phyloP scores from a whole-genome alignment of 345 rosid species.

The Syzygium jambos region DNA sequence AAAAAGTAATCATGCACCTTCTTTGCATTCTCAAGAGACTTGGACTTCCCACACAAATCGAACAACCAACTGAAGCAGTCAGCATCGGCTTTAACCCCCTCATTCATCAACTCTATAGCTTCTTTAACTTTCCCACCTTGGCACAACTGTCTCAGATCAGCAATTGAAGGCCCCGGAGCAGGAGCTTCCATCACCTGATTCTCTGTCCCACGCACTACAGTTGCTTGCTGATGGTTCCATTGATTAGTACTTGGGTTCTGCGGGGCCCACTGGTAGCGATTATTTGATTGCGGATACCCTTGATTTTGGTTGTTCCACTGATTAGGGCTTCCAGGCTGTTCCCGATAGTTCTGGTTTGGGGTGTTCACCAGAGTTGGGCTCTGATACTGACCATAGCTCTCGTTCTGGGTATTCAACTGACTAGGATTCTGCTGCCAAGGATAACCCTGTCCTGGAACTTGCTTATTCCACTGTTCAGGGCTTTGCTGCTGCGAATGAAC shows the following conservation, averaged over 20 bases:
- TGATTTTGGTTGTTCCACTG: constrained; percentile 23
- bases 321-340: constrained; percentile 12
- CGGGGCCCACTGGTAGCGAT: constrained; percentile 25
- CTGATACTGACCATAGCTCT: background rate
- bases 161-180: constrained; percentile 2
- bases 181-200: background rate
- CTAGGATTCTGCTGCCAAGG: background rate
- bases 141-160: constrained; percentile 23
- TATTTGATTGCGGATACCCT: constrained; percentile 19
- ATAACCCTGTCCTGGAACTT: constrained; percentile 2
- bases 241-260: constrained; percentile 29
- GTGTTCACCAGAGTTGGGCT: background rate
- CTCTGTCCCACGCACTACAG: background rate
- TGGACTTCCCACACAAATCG: constrained; percentile 11
- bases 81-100: constrained; percentile 28
- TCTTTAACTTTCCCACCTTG: constrained; percentile 28
- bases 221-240: constrained; percentile 11
- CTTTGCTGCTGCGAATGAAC: background rate
- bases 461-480: constrained; percentile 1
- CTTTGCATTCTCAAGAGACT: constrained; percentile 29
- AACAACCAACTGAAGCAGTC: constrained; percentile 21
- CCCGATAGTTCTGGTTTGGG: background rate
- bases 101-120: constrained; percentile 33
- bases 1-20: constrained; percentile 36
- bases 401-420: constrained; percentile 21